Evolutionary conservation across 306 rosid genomes (phyloP), one percentile per base, ranked within the genome.

Genomic region (Trichosanthes truncata): DNA sequence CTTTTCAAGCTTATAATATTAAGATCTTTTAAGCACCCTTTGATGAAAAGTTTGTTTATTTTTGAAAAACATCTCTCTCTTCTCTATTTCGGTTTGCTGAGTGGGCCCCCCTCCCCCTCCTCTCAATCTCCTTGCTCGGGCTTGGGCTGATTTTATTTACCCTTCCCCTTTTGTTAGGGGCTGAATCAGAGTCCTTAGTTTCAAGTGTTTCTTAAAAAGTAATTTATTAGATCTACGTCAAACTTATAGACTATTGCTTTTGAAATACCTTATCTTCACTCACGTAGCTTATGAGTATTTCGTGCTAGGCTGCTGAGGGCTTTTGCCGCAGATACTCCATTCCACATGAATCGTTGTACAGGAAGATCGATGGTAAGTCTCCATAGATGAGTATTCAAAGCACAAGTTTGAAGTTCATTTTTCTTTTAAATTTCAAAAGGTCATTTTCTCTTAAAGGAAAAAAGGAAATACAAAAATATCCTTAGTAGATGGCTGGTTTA

Each of bases 241-340:
- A 10, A 69, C 4, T 41, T 35, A 38, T 38, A 41, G 9, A 41
- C 5, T 5, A 6, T 68, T 12, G 0, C 9, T 40, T 12, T 45
- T 51, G 25, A 23, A 61, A 25, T 25, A 57, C 41, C 33, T 3
- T 40, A 36, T 36, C 36, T 38, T 57, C 46, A 31, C 81, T 20
- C n/a, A 25, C 6, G 2, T 78, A 61, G 57, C 74, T 15, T 26
- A 45, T 78, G 75, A 33, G 62, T 84, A 77, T 83, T 80, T 87
- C 53, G 51, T 91, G 83, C 78, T 89, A 94, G 98, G 98, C 98
- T 65, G 84, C 83, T 31, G 97, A 91, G 84, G 98, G 98, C 20
- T 94, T 92, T 83, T 88, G 86, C 52, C 93, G 97, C 40, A 89
- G 92, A 87, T 86, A 94, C 86, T 87, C 97, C 78, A 91, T 92